Evolutionary conservation across 2,329 filamentous ascomycete species (phyloP), one percentile per base, ranked within the genome.

Genomic region (Cercospora canescens): DNA sequence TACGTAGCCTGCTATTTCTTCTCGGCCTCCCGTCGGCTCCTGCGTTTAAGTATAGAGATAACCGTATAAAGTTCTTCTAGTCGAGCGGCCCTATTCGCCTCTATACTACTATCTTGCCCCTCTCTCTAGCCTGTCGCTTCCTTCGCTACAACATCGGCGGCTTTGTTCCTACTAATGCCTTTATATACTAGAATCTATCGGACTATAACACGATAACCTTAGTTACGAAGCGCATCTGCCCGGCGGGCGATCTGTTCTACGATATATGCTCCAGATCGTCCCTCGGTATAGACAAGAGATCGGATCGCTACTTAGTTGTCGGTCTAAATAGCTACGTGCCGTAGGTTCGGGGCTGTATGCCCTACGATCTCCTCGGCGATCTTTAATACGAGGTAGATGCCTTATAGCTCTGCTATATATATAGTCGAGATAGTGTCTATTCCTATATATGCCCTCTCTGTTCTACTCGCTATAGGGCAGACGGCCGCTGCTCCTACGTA

Each of bases 401-500:
- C 56, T 41, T 59, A 34, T n/a, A 59, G 56, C 56, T 59, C 56
- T 59, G 34, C 18, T 24, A 18, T 34, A 34, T 59, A 59, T 14
- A 59, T 34, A 8, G 56, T 59, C 16, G 56, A 59, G 2, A 41
- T 34, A 21, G 32, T 30, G 18, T 41, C 56, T 9, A 34, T 55
- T 11, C 54, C 54, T 21, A 34, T 57, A 35, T 57, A 57, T 11
- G 58, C 16, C 14, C 58, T 60, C 39, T 60, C 58, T 50, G 24
- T 60, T 24, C 14, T 32, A 24, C 50, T 21, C 24, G 24, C 37
- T 2, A 37, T 26, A 21, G 21, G 39, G 57, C 39, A 60, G 6
- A 60, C 57, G 37, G 57, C 57, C 32, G 39, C 57, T 24, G 57
- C 57, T 35, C 57, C 39, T 28, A 60, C 24, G 37, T 60, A 21